Evolutionary conservation across 345 rosid species (phyloP), one percentile per base, ranked within the genome.

Genomic region (Eucalyptus tenuipes): DNA sequence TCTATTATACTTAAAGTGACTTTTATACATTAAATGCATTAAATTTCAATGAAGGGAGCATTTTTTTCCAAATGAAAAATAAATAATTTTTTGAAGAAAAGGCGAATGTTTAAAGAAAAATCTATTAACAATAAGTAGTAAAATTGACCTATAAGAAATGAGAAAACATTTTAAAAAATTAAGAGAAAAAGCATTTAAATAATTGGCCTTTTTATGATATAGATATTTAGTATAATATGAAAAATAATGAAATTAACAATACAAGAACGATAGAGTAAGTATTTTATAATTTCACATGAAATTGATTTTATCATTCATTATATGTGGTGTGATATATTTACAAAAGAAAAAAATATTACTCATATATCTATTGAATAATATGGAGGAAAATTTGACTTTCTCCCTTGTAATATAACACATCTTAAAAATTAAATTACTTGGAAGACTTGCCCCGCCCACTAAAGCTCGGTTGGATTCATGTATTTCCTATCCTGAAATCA

Each of bases 41-140:
- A 24, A 55, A 55, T 55, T 55, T 24, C 1, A 55, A 55, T 10
- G 3, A 4, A 4, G 1, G 61, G 0, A 55, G 61, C 29, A 4
- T 22, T 20, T 20, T 53, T 53, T 55, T 8, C 57, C 24, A 0
- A 55, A 55, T 0, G 3, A 55, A 55, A 52, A 52, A 52, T 52
- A 18, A 52, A 52, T 52, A 52, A 20, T 20, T 52, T 52, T 52
- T 52, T 52, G 1, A 25, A 55, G 61, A 55, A 55, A 55, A 53
- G 10, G 13, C 0, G 7, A 55, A 55, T 5, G 0, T 0, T 55
- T 55, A 55, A 55, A 55, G 61, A 25, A 24, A 24, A 55, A 24
- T 55, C 6, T 24, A 24, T 1, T 2, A 55, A 0, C 29, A 24
- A 55, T 55, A 0, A 24, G 5, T 24, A 55, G 29, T 55, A 55